Base-by-base conservation (phyloP, 1,284 basidiomycete species). In the Ganoderma leucocontextum region DNA sequence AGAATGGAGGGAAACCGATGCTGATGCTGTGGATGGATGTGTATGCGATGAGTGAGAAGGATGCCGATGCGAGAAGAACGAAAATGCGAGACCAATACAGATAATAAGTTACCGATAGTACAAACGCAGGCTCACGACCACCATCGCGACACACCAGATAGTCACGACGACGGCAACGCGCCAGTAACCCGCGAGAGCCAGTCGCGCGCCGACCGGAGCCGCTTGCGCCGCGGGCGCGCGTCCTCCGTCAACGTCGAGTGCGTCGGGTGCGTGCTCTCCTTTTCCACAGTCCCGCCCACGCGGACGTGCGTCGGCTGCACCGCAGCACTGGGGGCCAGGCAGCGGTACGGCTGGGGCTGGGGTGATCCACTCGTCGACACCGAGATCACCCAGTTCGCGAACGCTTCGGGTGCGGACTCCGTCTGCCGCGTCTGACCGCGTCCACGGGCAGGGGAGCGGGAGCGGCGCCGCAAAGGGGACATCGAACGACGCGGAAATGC, bases 151-250 rank as follows among this genome's bases (percentile, higher is more conserved):
- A 64, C 57, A 67, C 61, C 59, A 66, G 72, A 69, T 47, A 69
- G 70, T 70, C 76, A 77, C 78, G 79, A 82, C 69, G 81, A 80
- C 25, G 78, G 80, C 58, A 83, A 77, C 60, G 80, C 75, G n/a
- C 81, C 81, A 60, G 85, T 77, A 72, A 89, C 82, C 33, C 87
- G 84, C 70, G 86, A 86, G 76, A 89, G 87, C 88, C 88, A 89
- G 75, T 83, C 81, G 57, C 87, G 84, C 75, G 85, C 82, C 60
- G 85, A 82, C 69, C 86, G 85, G 77, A 84, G 78, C 62, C 84
- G 80, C 70, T 82, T 79, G 72, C 81, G 80, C 52, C 82, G 80
- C 75, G 80, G 81, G 44, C 77, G 78, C 55, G 78, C 76, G 72
- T 70, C 76, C 72, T 78, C 76, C 60, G 72, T 67, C 69, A 74